These are phyloP conservation scores for Penicillium sclerotigenum DNA, from an alignment of 2,329 filamentous ascomycete genomes.

Conservation along the genomic window DNA sequence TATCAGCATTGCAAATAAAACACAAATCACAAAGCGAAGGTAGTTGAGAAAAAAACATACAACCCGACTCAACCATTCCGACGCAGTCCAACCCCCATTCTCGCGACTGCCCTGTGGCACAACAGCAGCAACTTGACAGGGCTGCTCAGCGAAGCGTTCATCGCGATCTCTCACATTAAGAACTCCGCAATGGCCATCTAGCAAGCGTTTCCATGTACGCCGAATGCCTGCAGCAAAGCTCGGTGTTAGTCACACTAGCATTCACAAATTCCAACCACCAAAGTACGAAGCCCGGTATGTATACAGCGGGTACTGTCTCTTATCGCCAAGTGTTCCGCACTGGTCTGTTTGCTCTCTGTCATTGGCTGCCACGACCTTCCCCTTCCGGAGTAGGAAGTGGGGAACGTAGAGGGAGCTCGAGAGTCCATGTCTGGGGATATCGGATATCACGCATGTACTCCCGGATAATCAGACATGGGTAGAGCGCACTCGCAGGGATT, in stretches of 20 bases:
- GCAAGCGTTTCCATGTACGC: constrained; percentile 74
- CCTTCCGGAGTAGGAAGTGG: constrained; percentile 30
- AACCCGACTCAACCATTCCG: constrained; percentile 45
- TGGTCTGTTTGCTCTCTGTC: constrained; percentile 10
- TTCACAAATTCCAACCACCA: background rate
- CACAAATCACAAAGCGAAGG: background rate
- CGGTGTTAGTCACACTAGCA: background rate
- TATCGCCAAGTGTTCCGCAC: background rate
- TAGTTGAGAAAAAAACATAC: constrained; percentile 26
- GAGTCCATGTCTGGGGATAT: constrained; percentile 6
- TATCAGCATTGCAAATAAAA: background rate
- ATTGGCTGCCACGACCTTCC: constrained; percentile 32
- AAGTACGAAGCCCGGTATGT: background rate
- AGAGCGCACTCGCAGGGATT: background rate
- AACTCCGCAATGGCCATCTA: constrained; percentile 78
- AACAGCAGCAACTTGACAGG: constrained; percentile 79
- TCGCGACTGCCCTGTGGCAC: constrained; percentile 61
- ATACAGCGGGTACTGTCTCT: background rate
- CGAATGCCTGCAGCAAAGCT: constrained; percentile 55
- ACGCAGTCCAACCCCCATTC: constrained; percentile 43
- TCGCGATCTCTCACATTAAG: constrained; percentile 65
- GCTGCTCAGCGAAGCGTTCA: constrained; percentile 65
- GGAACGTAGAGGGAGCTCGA: constrained; percentile 18
- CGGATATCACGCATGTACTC: background rate
- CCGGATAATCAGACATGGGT: background rate